Evolutionary conservation across 2,329 filamentous ascomycete species (phyloP).

Genomic region (Dactylella cylindrospora): DNA sequence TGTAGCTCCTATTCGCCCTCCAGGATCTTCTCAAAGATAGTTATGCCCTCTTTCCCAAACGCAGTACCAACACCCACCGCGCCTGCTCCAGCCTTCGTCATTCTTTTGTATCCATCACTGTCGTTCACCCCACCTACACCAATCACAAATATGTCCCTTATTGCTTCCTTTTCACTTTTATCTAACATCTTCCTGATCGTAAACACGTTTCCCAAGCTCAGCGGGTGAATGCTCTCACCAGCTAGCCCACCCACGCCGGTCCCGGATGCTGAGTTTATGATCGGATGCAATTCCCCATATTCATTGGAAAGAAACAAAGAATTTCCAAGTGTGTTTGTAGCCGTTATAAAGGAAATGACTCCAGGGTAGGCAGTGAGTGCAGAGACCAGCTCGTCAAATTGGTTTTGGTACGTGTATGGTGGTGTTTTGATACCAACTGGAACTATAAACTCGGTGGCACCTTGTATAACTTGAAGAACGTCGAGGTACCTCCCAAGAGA

Average conservation of each 20-base stretch:
- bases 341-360: conserved; percentile 65
- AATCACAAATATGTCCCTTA: conserved; percentile 64
- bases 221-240: conserved; percentile 69
- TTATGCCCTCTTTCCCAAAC: conserved; percentile 56
- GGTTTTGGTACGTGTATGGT: conserved; percentile 70
- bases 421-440: conserved; percentile 71
- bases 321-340: conserved; percentile 72
- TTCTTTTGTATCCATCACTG: conserved; percentile 63
- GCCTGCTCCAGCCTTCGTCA: conserved; percentile 66
- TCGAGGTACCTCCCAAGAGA: conserved; percentile 61
- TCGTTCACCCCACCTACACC: conserved; percentile 74
- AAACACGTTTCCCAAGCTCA: conserved; percentile 74
- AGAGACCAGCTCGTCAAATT: conserved; percentile 62
- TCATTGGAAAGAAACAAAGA: conserved; percentile 60
- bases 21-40: conserved; percentile 45
- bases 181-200: conserved; percentile 65
- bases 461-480: conserved; percentile 52
- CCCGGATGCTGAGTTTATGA: conserved; percentile 58
- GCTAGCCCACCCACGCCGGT: conserved; percentile 70
- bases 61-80: conserved; percentile 71
- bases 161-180: conserved; percentile 50
- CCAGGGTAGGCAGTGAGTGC: conserved; percentile 55
- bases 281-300: conserved; percentile 47
- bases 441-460: conserved; percentile 50
- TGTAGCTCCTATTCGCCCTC: conserved; percentile 2